These are phyloP conservation scores for Chlorella vulgaris DNA, from an alignment of 139 green algal genomes.

Conservation along the genomic window DNA sequence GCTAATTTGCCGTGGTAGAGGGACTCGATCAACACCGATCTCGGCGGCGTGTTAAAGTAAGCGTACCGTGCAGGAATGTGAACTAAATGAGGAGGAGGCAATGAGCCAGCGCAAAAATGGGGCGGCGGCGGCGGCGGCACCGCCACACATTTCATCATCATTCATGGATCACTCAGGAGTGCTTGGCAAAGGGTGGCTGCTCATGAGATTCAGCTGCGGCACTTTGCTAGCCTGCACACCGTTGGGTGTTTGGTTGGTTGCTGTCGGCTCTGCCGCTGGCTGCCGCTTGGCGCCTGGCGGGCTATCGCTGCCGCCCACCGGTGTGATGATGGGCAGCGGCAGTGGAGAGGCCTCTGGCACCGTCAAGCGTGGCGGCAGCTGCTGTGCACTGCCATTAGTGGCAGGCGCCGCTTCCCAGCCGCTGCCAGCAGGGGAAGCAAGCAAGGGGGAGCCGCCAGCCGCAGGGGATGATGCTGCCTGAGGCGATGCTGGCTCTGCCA, in stretches of 20 bases:
- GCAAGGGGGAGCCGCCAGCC: neutral
- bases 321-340: slow-evolving; percentile 23
- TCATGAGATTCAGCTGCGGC: neutral
- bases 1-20: no score
- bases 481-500: neutral
- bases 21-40: no score
- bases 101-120: neutral
- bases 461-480: neutral
- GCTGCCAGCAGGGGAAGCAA: neutral
- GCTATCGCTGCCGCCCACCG: neutral
- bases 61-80: no score
- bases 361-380: neutral
- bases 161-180: neutral
- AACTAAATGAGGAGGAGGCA: neutral
- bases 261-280: neutral
- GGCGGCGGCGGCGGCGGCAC: no score
- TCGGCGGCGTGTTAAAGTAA: no score
- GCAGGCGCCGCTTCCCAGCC: neutral
- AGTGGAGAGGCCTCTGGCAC: neutral
- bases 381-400: neutral
- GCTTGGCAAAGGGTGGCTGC: neutral
- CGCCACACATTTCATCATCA: no score
- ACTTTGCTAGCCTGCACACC: neutral
- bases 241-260: neutral
- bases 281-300: neutral